Evolutionary conservation across 352 stramenopile genomes (phyloP).

Genomic region (Plasmopara viticola): DNA sequence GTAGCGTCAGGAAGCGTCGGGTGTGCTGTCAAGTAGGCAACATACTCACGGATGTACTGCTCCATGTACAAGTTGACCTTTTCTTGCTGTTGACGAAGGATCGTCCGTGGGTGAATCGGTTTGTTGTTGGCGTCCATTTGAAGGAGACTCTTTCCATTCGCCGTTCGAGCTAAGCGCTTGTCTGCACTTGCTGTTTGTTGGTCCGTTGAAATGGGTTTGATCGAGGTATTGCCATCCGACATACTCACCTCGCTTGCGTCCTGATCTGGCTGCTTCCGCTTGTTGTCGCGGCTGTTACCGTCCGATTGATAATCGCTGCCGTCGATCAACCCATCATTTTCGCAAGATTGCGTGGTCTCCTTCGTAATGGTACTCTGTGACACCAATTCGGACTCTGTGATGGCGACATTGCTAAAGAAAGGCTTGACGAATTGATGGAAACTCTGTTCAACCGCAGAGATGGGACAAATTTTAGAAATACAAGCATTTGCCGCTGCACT

Average conservation of each 20-base stretch:
- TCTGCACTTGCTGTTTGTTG: slow-evolving; percentile 3
- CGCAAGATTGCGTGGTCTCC: slow-evolving; percentile 48
- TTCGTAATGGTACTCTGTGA: slow-evolving; percentile 12
- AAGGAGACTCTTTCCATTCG: slow-evolving; percentile 21
- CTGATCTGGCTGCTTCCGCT: slow-evolving; percentile 39
- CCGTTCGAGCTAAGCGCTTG: slow-evolving; percentile 2
- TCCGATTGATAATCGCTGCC: slow-evolving; percentile 53
- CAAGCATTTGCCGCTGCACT: slow-evolving; percentile 1
- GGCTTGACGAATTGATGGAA: slow-evolving; percentile 5
- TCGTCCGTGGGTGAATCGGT: slow-evolving; percentile 43
- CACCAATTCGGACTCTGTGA: slow-evolving; percentile 8
- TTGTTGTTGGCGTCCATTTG: slow-evolving; percentile 34
- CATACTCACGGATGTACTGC: slow-evolving; percentile 57
- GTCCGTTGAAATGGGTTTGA: slow-evolving; percentile 18
- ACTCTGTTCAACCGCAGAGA: slow-evolving; percentile 1
- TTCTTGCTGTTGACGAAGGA: slow-evolving; percentile 45
- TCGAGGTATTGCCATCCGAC: slow-evolving; percentile 25
- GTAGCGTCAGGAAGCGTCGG: slow-evolving; percentile 7
- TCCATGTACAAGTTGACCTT: slow-evolving; percentile 49
- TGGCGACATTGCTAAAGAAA: not conserved
- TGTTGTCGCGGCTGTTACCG: slow-evolving; percentile 25
- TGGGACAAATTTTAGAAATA: not conserved
- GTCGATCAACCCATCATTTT: slow-evolving; percentile 56
- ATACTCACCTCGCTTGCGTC: slow-evolving; percentile 22
- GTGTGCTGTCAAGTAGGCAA: slow-evolving; percentile 37